Conservation (phyloP, 2,329 filamentous ascomycete species). For the Penicillium griseofulvum region DNA sequence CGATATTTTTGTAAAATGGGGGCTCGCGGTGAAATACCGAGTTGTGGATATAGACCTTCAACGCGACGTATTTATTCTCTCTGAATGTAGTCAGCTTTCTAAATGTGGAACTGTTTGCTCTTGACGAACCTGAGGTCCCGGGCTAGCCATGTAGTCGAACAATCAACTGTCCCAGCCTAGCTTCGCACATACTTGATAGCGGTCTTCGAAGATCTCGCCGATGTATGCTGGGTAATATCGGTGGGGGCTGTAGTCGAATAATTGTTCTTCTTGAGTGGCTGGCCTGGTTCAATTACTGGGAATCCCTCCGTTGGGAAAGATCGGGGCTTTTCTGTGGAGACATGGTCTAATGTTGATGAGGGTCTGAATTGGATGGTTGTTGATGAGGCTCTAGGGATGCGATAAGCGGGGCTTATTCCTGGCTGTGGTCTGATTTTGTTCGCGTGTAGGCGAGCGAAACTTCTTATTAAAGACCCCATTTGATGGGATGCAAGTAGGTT, state of each 20-base stretch:
- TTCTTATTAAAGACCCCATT: neutral
- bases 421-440: neutral
- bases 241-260: slow-evolving; percentile 22
- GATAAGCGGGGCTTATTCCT: neutral
- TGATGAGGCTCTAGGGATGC: neutral
- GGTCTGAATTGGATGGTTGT: neutral
- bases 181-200: slow-evolving; percentile 30
- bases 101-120: neutral
- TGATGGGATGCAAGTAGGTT: neutral
- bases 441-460: neutral
- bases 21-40: slow-evolving; percentile 28
- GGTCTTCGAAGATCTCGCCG: slow-evolving; percentile 24
- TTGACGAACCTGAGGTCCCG: slow-evolving; percentile 21
- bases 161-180: slow-evolving; percentile 30
- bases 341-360: neutral
- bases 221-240: slow-evolving; percentile 28
- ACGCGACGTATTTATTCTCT: slow-evolving; percentile 20
- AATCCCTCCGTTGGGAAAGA: neutral
- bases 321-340: neutral
- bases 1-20: slow-evolving; percentile 27
- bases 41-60: slow-evolving; percentile 26
- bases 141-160: slow-evolving; percentile 31
- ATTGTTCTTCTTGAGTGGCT: slow-evolving; percentile 24
- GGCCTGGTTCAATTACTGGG: neutral
- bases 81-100: slow-evolving; percentile 7